Base-by-base conservation (phyloP, 1,139 yeast genomes). In the Suhomyces anneliseae region DNA sequence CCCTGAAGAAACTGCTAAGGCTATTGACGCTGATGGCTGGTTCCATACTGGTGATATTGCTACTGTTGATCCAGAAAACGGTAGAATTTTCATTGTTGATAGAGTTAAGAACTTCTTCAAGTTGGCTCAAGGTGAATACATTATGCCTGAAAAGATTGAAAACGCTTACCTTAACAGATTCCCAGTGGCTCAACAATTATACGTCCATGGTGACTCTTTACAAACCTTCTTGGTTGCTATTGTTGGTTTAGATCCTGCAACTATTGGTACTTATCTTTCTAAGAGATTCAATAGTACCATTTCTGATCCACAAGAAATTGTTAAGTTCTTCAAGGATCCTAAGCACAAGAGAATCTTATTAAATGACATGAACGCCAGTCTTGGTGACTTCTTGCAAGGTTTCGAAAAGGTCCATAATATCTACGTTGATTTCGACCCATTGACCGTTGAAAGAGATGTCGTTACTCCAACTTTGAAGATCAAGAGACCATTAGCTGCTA, bases 91-190 rank as follows among this genome's bases (percentile, higher is more conserved):
- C 53, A 83, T 87, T 47, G 76, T 87, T 56, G 95, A 87, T 61
- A 76, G 95, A 52, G 90, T 86, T 40, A 87, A 87, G 71, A 87
- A 87, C 65, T 86, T 87, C 69, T 87, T 86, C 76, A 87, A 87
- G 65, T 74, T 87, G 57, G 79, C 92, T 1, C 95, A 87, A 65
- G 95, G 95, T 50, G 95, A 87, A 64, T 87, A 87, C 63, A 81
- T 87, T 46, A 85, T 90, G 2, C 92, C 93, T 3, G 95, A 87
- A 61, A 83, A 81, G 63, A 82, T 87, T 52, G 95, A 87, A 60
- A 84, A 82, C 59, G 68, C 70, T 26, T 85, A 86, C 58, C 68
- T 83, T 40, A 74, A 87, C 4, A 65, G 70, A 12, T 76, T 80
- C 53, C 76, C 85, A 7, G 61, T 78, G 24, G 59, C 80, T 27